These are phyloP conservation scores for Aspergillus carbonarius DNA, from an alignment of 2,329 filamentous ascomycete species.

Conservation along the genomic window DNA sequence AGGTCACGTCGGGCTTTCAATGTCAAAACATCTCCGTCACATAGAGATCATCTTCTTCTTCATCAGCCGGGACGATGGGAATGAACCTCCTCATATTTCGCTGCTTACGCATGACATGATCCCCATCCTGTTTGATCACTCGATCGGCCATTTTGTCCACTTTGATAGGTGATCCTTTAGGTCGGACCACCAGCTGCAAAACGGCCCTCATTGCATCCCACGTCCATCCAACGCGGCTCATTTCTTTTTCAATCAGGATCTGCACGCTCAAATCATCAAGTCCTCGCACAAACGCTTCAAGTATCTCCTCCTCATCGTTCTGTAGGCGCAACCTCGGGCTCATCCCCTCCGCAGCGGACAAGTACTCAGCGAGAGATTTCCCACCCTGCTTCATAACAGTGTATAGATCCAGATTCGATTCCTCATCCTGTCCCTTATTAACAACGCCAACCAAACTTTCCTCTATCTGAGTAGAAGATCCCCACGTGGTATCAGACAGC, in stretches of 20 bases:
- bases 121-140: background rate
- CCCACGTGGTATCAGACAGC: conserved; percentile 17
- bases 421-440: background rate
- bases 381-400: conserved; percentile 22
- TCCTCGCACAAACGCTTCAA: conserved; percentile 34
- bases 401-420: background rate
- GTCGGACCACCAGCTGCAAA: conserved; percentile 9
- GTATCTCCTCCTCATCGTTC: conserved; percentile 21
- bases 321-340: conserved; percentile 16
- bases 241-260: conserved; percentile 19
- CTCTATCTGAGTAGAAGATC: background rate
- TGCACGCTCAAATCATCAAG: conserved; percentile 22
- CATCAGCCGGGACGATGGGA: conserved; percentile 30
- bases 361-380: conserved; percentile 26
- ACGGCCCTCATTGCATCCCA: conserved; percentile 21
- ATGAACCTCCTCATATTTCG: conserved; percentile 27
- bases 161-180: background rate
- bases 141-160: background rate
- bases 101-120: conserved; percentile 2
- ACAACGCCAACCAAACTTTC: background rate
- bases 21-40: background rate
- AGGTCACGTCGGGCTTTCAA: background rate
- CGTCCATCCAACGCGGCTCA: conserved; percentile 27
- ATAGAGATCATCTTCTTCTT: conserved; percentile 28
- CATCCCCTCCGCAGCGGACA: conserved; percentile 22